Conservation (phyloP, 306 rosid genomes). For the Vigna hirtella region DNA sequence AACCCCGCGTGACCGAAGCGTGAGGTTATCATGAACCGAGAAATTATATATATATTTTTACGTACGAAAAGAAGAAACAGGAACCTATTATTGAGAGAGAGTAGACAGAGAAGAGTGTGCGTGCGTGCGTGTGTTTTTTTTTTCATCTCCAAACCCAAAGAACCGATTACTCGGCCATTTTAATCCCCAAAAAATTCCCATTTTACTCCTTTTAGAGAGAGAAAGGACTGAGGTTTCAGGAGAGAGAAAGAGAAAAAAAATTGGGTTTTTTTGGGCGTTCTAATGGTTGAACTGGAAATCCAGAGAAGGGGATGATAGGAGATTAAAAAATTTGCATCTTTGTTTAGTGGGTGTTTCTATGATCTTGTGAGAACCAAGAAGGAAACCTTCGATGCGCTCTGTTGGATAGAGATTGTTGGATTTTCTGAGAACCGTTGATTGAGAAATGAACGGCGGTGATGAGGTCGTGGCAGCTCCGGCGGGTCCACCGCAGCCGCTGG, state of each 20-base stretch:
- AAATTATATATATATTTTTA: slow-evolving; percentile 37
- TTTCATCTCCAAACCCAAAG: slow-evolving; percentile 56
- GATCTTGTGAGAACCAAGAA: slow-evolving; percentile 69
- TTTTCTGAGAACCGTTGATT: slow-evolving; percentile 58
- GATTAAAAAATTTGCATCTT: slow-evolving; percentile 35
- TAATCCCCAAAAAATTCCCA: slow-evolving; percentile 59
- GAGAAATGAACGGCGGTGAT: slow-evolving; percentile 89
- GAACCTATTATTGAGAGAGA: slow-evolving; percentile 68
- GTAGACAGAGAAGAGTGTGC: slow-evolving; percentile 48
- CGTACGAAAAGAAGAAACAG: slow-evolving; percentile 47
- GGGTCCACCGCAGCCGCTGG: slow-evolving; percentile 77
- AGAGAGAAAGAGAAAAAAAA: slow-evolving; percentile 43
- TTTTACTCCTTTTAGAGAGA: slow-evolving; percentile 71
- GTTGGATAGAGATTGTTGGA: slow-evolving; percentile 55
- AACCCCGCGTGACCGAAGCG: slow-evolving; percentile 34
- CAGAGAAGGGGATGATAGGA: slow-evolving; percentile 43
- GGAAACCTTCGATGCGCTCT: slow-evolving; percentile 75
- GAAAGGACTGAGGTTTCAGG: slow-evolving; percentile 45
- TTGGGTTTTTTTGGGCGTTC: slow-evolving; percentile 47
- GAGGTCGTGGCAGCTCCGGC: slow-evolving; percentile 84
- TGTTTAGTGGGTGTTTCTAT: slow-evolving; percentile 56
- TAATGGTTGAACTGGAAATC: slow-evolving; percentile 77
- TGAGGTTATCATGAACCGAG: slow-evolving; percentile 43
- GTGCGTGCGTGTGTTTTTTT: slow-evolving; percentile 37
- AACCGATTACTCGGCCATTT: slow-evolving; percentile 64